phyloP scores from a whole-genome alignment of 352 stramenopile genomes.

The Phytophthora multivora region DNA sequence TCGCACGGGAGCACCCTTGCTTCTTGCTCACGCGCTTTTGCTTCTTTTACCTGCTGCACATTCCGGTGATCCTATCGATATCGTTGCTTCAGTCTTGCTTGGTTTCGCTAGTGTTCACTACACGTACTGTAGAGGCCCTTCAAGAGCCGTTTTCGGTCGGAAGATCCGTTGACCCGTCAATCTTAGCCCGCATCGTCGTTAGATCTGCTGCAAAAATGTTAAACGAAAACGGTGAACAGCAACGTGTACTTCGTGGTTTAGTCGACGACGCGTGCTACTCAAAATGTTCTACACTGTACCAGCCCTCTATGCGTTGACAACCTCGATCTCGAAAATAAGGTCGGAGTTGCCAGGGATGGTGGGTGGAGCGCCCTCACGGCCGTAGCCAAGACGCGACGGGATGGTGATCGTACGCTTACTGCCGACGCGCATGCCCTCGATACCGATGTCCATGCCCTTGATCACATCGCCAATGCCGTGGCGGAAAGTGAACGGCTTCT shows the following conservation, averaged over 20 bases:
- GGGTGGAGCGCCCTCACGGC: slow-evolving; percentile 74
- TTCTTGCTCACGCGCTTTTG: slow-evolving; percentile 6
- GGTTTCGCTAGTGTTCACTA: slow-evolving; percentile 3
- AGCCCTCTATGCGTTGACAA: slow-evolving; percentile 63
- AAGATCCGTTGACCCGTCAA: slow-evolving; percentile 2
- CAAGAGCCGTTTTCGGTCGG: neutral
- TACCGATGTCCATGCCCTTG: slow-evolving; percentile 95
- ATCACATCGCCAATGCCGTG: slow-evolving; percentile 92
- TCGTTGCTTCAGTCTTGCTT: slow-evolving; percentile 1
- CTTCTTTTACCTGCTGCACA: no score
- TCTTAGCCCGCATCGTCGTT: neutral
- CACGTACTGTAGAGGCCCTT: neutral
- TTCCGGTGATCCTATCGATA: slow-evolving; percentile 1
- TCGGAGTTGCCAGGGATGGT: slow-evolving; percentile 92
- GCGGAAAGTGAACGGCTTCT: slow-evolving; percentile 85
- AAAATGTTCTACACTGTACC: neutral
- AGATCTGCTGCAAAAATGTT: slow-evolving; percentile 6
- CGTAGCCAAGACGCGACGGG: slow-evolving; percentile 94
- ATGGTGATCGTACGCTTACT: slow-evolving; percentile 95
- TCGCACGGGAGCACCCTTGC: slow-evolving; percentile 19
- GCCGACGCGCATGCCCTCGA: slow-evolving; percentile 87
- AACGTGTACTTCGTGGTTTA: slow-evolving; percentile 6
- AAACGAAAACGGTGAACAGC: slow-evolving; percentile 12
- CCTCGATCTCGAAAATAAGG: slow-evolving; percentile 95
- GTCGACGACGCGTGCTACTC: slow-evolving; percentile 1